Evolutionary conservation across 352 stramenopile species (phyloP).

Genomic region (Aphanomyces astaci): DNA sequence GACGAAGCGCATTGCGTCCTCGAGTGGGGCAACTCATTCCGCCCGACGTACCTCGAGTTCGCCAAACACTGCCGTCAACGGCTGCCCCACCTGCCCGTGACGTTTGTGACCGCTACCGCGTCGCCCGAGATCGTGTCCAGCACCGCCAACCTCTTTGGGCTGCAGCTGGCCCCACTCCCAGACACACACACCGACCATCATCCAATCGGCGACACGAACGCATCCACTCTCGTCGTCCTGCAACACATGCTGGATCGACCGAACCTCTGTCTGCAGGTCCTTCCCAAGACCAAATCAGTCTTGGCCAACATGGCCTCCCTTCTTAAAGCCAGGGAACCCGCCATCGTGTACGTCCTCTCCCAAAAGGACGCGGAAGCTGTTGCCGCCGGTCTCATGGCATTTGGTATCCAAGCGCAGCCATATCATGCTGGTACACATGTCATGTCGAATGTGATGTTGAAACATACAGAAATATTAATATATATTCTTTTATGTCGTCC

Average conservation of each 20-base stretch:
- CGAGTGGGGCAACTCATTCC: slow-evolving; percentile 74
- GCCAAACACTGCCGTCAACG: slow-evolving; percentile 43
- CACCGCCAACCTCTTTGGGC: slow-evolving; percentile 43
- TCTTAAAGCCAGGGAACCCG: slow-evolving; percentile 23
- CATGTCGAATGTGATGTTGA: neutral
- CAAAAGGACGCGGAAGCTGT: slow-evolving; percentile 53
- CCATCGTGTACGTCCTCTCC: slow-evolving; percentile 76
- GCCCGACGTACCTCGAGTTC: slow-evolving; percentile 58
- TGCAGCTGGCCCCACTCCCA: slow-evolving; percentile 19
- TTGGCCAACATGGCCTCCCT: neutral
- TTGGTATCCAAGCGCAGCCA: slow-evolving; percentile 47
- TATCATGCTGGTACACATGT: slow-evolving; percentile 46
- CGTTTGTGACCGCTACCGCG: slow-evolving; percentile 62
- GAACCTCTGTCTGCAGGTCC: slow-evolving; percentile 55
- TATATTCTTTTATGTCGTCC: too few relatives aligned
- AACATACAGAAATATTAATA: neutral
- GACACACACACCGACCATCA: neutral
- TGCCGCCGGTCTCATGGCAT: slow-evolving; percentile 42
- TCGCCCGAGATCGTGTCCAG: slow-evolving; percentile 50
- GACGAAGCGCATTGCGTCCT: slow-evolving; percentile 75
- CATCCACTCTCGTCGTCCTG: slow-evolving; percentile 40
- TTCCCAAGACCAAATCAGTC: slow-evolving; percentile 33
- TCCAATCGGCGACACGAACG: neutral
- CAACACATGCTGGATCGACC: slow-evolving; percentile 55
- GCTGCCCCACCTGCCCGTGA: slow-evolving; percentile 48